Evolutionary conservation across 73 alveolate genomes (phyloP).

Genomic region (Stentor roeselii): DNA sequence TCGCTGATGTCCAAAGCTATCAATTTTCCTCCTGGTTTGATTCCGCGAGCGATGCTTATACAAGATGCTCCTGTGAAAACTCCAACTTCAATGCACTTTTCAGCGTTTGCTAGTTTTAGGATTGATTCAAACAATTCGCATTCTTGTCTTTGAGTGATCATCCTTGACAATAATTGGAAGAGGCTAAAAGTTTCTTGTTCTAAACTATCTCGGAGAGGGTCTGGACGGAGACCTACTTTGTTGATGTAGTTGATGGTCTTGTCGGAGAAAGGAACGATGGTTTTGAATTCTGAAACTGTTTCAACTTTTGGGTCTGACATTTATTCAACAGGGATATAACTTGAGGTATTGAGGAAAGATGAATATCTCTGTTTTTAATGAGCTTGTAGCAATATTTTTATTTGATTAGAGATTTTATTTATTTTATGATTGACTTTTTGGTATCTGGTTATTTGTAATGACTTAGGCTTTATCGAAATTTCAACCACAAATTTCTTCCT

Average conservation of each 20-base stretch:
- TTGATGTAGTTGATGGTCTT: too few species aligned
- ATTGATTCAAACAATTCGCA: constrained; percentile 44
- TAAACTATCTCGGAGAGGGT: constrained; percentile 28
- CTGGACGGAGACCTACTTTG: constrained; percentile 29
- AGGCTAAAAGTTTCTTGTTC: constrained; percentile 35
- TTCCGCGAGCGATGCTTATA: constrained; percentile 45
- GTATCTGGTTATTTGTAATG: too few species aligned
- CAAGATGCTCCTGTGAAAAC: constrained; percentile 61
- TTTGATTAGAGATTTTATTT: too few species aligned
- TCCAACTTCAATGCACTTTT: constrained; percentile 60
- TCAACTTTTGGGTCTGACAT: too few species aligned
- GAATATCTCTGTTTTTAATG: too few species aligned
- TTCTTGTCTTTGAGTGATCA: constrained; percentile 41
- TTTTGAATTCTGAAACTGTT: too few species aligned
- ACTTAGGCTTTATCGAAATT: too few species aligned
- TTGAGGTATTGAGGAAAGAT: too few species aligned
- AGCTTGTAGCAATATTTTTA: too few species aligned
- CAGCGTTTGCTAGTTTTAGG: constrained; percentile 29
- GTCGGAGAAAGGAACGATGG: too few species aligned
- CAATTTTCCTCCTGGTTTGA: constrained; percentile 54
- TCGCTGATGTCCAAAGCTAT: constrained; percentile 42
- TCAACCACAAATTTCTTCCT: neutral
- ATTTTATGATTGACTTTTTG: too few species aligned
- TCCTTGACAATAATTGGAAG: constrained; percentile 24
- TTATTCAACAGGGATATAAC: too few species aligned